Evolutionary conservation across 331 rosid species (phyloP).

Genomic region (Quercus tomentella): DNA sequence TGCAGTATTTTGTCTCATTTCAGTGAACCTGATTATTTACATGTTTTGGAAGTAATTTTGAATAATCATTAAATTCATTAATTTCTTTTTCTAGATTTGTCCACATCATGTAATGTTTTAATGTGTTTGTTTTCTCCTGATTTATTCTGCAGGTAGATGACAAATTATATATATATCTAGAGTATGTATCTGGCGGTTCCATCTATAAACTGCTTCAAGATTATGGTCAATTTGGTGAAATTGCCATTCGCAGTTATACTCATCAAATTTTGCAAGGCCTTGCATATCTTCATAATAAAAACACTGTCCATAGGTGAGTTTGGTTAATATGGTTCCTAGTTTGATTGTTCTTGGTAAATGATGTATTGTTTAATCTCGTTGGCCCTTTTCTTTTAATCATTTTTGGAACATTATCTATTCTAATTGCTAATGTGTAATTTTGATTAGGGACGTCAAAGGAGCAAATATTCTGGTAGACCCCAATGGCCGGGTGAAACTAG

Average conservation of each 20-base stretch:
- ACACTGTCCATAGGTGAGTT: slow-evolving; percentile 90
- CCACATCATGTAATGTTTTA: not conserved
- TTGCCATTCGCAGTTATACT: slow-evolving; percentile 88
- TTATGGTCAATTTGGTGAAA: slow-evolving; percentile 81
- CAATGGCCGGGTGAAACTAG: slow-evolving; percentile 85
- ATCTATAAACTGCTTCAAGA: slow-evolving; percentile 95
- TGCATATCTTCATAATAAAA: slow-evolving; percentile 87
- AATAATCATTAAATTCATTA: not conserved
- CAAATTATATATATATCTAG: slow-evolving; percentile 87
- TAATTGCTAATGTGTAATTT: slow-evolving; percentile 17
- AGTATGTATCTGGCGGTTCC: slow-evolving; percentile 97
- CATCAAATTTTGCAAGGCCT: slow-evolving; percentile 95
- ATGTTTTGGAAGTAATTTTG: too few relatives aligned
- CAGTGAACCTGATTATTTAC: not conserved
- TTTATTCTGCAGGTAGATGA: slow-evolving; percentile 65
- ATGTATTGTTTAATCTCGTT: not conserved
- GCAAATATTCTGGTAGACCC: slow-evolving; percentile 99
- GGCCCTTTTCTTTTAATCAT: not conserved
- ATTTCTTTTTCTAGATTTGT: not conserved
- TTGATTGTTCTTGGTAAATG: not conserved
- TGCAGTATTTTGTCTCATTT: not conserved
- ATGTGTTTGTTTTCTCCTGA: not conserved
- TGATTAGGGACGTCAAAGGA: slow-evolving; percentile 91
- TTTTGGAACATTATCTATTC: slow-evolving; percentile 5
- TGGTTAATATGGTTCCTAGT: not conserved